phyloP scores from a whole-genome alignment of 106 monocot species.

The Acanthochlamys bracteata region DNA sequence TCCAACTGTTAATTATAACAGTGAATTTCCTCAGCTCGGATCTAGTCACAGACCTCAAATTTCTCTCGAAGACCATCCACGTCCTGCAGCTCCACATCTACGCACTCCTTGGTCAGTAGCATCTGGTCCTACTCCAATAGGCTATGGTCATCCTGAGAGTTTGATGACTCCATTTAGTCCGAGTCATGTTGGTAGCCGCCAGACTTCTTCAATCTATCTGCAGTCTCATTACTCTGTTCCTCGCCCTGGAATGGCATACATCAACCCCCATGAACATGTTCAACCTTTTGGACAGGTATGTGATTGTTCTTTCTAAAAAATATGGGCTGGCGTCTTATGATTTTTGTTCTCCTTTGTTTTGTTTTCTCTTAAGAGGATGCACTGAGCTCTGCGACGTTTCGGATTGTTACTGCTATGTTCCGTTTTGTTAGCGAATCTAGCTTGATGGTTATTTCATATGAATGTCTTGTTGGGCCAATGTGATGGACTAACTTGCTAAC shows the following conservation, averaged over 20 bases:
- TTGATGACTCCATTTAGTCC: slow-evolving; percentile 51
- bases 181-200: slow-evolving; percentile 27
- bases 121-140: slow-evolving; percentile 29
- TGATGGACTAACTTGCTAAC: too few relatives aligned
- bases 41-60: slow-evolving; percentile 41
- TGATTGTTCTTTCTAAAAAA: background rate
- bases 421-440: too few relatives aligned
- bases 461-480: too few relatives aligned
- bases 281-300: slow-evolving; percentile 50
- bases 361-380: background rate
- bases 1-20: slow-evolving; percentile 81
- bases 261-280: slow-evolving; percentile 44
- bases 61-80: slow-evolving; percentile 41
- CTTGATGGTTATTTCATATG: too few relatives aligned
- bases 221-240: slow-evolving; percentile 50
- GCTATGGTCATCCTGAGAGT: slow-evolving; percentile 58
- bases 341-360: background rate
- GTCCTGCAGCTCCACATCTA: slow-evolving; percentile 38
- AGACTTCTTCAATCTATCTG: slow-evolving; percentile 52
- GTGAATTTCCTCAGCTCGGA: slow-evolving; percentile 87
- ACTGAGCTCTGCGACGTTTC: too few relatives aligned
- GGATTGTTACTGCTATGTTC: too few relatives aligned
- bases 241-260: slow-evolving; percentile 40
- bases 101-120: slow-evolving; percentile 42
- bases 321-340: background rate